Percentiles rank a stretch among this genome's conserved stretches.
phyloP scores from a whole-genome alignment of 202 grass and related monocot genomes.

The Hordeum pubiflorum region DNA sequence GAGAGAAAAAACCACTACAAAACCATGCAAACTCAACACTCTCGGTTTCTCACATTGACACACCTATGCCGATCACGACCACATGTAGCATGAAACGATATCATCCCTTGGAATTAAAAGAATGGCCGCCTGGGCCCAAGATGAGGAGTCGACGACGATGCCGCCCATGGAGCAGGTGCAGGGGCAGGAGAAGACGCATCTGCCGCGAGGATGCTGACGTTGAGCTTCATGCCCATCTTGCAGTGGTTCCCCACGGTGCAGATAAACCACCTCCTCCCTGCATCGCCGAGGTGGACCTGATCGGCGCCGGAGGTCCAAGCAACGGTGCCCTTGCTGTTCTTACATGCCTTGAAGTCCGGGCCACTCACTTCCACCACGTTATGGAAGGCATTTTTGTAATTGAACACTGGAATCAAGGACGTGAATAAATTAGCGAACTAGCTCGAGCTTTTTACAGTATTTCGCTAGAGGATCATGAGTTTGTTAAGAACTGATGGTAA shows the following conservation, averaged over 20 bases:
- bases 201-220: not conserved
- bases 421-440: not conserved
- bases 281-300: not conserved
- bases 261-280: conserved; percentile 29
- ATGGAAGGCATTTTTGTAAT: not conserved
- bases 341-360: conserved; percentile 18
- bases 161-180: not conserved
- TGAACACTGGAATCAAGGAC: not conserved
- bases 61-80: too few species aligned
- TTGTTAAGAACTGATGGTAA: not conserved
- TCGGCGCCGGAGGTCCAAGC: conserved; percentile 14
- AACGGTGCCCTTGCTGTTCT: not conserved
- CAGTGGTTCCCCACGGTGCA: conserved; percentile 25
- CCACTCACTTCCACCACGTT: conserved; percentile 15
- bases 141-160: not conserved
- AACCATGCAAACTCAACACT: too few species aligned
- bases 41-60: too few species aligned
- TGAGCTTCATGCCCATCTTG: conserved; percentile 28
- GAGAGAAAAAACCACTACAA: too few species aligned
- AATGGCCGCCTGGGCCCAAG: not conserved
- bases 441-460: not conserved
- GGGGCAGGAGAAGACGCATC: not conserved
- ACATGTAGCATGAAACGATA: too few species aligned
- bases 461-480: not conserved
- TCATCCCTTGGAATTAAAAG: not conserved